These are phyloP conservation scores for Gelatoporia subvermispora DNA, from an alignment of 768 basidiomycete genomes.

Conservation along the genomic window DNA sequence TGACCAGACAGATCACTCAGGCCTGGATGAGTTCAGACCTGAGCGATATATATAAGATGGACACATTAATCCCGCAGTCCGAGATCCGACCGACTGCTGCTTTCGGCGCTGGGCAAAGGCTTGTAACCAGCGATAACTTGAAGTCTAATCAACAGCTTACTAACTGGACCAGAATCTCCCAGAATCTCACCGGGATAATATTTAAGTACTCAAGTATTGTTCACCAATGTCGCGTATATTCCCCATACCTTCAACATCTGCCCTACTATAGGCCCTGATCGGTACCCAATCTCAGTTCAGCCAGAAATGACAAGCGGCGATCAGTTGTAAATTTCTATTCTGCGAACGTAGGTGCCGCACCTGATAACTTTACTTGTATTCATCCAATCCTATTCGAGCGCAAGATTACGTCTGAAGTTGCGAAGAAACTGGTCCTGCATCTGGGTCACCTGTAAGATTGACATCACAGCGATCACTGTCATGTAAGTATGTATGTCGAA, in stretches of 20 bases:
- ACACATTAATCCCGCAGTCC: constrained; percentile 8
- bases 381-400: constrained; percentile 15
- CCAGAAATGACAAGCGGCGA: constrained; percentile 17
- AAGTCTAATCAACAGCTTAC: no score
- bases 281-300: constrained; percentile 21
- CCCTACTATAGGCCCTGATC: constrained; percentile 17
- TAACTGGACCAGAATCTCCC: no score
- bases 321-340: constrained; percentile 13
- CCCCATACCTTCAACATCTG: constrained; percentile 21
- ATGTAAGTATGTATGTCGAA: no score
- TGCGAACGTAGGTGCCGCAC: no score
- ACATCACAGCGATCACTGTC: no score
- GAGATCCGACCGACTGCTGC: constrained; percentile 14
- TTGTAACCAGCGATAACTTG: no score
- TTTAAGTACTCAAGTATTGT: constrained; percentile 20
- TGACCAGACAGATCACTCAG: constrained; percentile 35
- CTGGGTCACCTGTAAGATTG: no score
- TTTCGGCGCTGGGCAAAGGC: constrained; percentile 18
- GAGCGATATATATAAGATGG: constrained; percentile 22
- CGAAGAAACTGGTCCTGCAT: no score
- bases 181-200: constrained; percentile 26
- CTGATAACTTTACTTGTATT: no score
- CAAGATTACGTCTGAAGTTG: no score
- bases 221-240: constrained; percentile 18
- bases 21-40: constrained; percentile 26